Evolutionary conservation across 441 rosid species (phyloP).

Genomic region (Raphanus hybrid): DNA sequence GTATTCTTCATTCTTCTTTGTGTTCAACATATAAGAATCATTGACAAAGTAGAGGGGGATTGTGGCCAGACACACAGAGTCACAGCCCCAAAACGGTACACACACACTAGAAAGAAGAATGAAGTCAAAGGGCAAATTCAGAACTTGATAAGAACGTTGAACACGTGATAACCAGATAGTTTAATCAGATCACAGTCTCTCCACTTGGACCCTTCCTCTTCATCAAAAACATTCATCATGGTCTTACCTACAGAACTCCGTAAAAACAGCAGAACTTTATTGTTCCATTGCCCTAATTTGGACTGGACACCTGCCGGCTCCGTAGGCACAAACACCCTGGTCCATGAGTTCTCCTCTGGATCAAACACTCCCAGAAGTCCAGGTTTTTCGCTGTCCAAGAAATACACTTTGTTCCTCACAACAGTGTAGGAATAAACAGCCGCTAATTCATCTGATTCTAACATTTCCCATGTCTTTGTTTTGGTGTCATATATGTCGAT

Average conservation of each 20-base stretch:
- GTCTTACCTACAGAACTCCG: conserved; percentile 61
- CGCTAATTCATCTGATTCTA: conserved; percentile 65
- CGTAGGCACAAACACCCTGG: conserved; percentile 72
- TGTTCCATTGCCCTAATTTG: conserved; percentile 70
- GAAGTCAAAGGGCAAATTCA: conserved; percentile 40
- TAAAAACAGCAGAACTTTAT: conserved; percentile 77
- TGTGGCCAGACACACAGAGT: conserved; percentile 14
- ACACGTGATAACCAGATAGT: conserved; percentile 75
- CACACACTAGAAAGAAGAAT: background rate
- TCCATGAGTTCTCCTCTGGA: conserved; percentile 76
- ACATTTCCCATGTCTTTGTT: conserved; percentile 64
- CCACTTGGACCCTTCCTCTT: conserved; percentile 76
- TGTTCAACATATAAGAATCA: background rate
- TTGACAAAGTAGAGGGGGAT: background rate
- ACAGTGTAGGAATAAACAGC: conserved; percentile 63
- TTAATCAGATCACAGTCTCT: conserved; percentile 63
- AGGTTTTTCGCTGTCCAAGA: conserved; percentile 93
- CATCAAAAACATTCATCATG: conserved; percentile 69
- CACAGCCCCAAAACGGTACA: background rate
- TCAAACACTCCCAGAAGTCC: conserved; percentile 72
- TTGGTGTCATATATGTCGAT: conserved; percentile 85
- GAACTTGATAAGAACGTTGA: conserved; percentile 75
- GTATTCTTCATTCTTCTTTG: too few species aligned
- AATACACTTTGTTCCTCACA: conserved; percentile 75
- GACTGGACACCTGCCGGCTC: conserved; percentile 75